Evolutionary conservation across 208 protist species (phyloP).

Genomic region (Acanthamoeba lenticulata): DNA sequence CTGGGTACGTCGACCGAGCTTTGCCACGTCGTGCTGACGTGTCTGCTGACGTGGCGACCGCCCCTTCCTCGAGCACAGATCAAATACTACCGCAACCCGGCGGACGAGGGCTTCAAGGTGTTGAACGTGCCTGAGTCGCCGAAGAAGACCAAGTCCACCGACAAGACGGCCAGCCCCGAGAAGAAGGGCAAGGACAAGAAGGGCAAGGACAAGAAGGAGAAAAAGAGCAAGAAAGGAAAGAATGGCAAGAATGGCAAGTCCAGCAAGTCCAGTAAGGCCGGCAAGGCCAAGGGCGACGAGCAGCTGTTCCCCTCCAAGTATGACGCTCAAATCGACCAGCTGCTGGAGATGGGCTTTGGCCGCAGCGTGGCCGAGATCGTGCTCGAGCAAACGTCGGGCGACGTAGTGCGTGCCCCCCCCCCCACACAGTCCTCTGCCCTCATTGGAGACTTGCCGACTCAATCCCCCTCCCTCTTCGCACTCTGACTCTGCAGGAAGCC

Average conservation of each 20-base stretch:
- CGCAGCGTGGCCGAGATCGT: not conserved
- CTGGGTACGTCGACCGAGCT: no score
- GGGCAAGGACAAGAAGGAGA: not conserved
- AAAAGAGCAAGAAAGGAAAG: not conserved
- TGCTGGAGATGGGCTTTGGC: conserved; percentile 8
- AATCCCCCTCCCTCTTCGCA: not conserved
- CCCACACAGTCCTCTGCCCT: not conserved
- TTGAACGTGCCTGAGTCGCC: not conserved
- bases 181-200: not conserved
- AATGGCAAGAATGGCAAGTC: not conserved
- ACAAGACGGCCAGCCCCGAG: not conserved
- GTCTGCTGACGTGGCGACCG: no score
- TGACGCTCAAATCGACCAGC: not conserved
- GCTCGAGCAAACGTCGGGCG: not conserved
- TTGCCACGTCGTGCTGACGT: no score
- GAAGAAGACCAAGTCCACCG: not conserved
- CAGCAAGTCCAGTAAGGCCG: no score
- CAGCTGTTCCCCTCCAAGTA: not conserved
- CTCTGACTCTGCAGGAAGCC: not conserved
- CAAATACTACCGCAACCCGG: conserved; percentile 17
- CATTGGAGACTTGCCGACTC: not conserved
- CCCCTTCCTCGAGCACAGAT: no score
- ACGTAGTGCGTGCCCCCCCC: not conserved
- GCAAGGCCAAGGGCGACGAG: not conserved
- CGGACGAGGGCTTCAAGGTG: not conserved